These are phyloP conservation scores for Torrubiellomyces zombiae DNA, from an alignment of 2,329 filamentous ascomycete genomes.

Conservation along the genomic window DNA sequence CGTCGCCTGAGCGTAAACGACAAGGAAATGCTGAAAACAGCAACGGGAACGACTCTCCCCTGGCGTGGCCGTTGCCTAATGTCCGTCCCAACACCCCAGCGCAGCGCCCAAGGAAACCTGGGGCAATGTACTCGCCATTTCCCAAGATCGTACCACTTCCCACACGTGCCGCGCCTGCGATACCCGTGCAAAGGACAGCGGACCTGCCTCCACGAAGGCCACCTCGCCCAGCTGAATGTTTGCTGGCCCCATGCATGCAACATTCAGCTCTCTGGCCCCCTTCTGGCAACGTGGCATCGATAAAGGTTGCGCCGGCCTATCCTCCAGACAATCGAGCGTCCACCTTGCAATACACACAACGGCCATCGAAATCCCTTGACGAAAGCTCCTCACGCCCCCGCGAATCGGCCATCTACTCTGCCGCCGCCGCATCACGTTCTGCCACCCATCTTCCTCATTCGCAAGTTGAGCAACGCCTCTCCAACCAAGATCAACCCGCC, in stretches of 20 bases:
- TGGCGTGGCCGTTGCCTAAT: slow-evolving; percentile 13
- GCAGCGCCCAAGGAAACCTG: slow-evolving; percentile 7
- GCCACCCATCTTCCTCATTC: slow-evolving; percentile 8
- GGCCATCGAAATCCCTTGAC: neutral
- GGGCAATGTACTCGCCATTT: slow-evolving; percentile 23
- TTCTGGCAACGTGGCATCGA: too few species aligned
- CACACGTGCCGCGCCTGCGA: neutral
- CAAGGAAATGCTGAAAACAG: slow-evolving; percentile 11
- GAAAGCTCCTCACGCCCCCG: slow-evolving; percentile 1
- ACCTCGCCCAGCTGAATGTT: slow-evolving; percentile 11
- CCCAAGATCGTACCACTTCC: slow-evolving; percentile 13
- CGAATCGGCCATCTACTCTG: slow-evolving; percentile 7
- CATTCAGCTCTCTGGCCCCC: slow-evolving; percentile 3
- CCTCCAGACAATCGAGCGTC: too few species aligned
- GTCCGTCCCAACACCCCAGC: slow-evolving; percentile 3
- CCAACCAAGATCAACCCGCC: too few species aligned
- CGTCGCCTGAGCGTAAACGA: slow-evolving; percentile 13
- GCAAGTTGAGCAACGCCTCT: slow-evolving; percentile 5
- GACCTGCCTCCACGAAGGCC: slow-evolving; percentile 16
- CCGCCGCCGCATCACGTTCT: slow-evolving; percentile 9
- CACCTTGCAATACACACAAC: too few species aligned
- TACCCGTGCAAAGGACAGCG: slow-evolving; percentile 1
- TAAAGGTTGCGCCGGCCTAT: too few species aligned
- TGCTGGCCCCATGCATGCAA: slow-evolving; percentile 9
- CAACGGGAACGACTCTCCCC: slow-evolving; percentile 6